Conservation (phyloP, 768 basidiomycete genomes). For the Tulasnella sp. region DNA sequence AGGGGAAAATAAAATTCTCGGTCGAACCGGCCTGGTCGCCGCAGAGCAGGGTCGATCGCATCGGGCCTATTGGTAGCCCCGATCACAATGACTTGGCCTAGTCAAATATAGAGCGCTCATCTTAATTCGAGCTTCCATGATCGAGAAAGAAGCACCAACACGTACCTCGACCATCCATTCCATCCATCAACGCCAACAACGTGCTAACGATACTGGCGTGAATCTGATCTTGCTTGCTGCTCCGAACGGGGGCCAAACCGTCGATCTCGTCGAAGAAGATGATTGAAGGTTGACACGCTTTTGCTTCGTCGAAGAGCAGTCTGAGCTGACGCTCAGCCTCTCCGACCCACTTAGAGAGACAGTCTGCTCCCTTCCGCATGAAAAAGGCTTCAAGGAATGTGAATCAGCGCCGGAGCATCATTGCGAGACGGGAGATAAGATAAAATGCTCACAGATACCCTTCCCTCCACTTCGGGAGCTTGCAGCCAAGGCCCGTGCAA, state of each 20-base stretch:
- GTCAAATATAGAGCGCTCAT: constrained; percentile 1
- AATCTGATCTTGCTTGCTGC: constrained; percentile 98
- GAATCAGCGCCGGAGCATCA: not conserved
- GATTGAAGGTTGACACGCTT: constrained; percentile 84
- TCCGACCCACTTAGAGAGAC: constrained; percentile 97
- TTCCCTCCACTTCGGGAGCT: constrained; percentile 80
- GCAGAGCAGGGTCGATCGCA: constrained; percentile 90
- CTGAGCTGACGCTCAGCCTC: constrained; percentile 95
- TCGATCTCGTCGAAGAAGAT: constrained; percentile 99
- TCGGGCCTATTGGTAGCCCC: constrained; percentile 97
- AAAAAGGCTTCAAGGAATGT: constrained; percentile 63
- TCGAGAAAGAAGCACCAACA: not conserved
- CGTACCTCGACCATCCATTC: constrained; percentile 86
- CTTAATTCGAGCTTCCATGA: not conserved
- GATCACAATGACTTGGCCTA: constrained; percentile 86
- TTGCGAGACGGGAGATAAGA: not conserved
- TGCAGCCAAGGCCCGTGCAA: constrained; percentile 89
- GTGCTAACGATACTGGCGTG: constrained; percentile 97
- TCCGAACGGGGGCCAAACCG: constrained; percentile 92
- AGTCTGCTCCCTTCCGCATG: constrained; percentile 99
- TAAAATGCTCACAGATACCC: constrained; percentile 70
- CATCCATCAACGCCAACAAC: constrained; percentile 93
- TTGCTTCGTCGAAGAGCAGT: constrained; percentile 90
- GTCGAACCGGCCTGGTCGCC: constrained; percentile 92
- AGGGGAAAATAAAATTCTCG: constrained; percentile 96